phyloP scores from a whole-genome alignment of 495 filamentous ascomycete species.

The Chaetomium cochliodes region DNA sequence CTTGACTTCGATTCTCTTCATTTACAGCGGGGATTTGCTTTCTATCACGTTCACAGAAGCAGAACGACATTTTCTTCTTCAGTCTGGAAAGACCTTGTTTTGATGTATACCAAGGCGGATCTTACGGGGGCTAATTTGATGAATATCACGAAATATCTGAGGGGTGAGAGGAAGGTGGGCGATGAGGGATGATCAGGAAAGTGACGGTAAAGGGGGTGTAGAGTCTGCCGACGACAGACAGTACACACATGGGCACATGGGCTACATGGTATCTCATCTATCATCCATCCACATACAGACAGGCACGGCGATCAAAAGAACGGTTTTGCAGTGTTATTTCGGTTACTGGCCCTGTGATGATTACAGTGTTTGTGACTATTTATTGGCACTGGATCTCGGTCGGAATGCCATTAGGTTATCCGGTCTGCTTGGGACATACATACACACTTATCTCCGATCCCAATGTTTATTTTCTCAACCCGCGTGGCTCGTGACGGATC shows the following conservation, averaged over 20 bases:
- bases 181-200: not conserved
- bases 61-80: not conserved
- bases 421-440: no score
- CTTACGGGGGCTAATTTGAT: not conserved
- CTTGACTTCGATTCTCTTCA: not conserved
- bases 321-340: not conserved
- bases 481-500: no score
- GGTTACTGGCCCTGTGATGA: not conserved
- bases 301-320: slow-evolving; percentile 4
- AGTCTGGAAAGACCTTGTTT: not conserved
- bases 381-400: not conserved
- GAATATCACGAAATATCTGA: not conserved
- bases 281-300: not conserved
- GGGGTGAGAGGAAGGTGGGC: not conserved
- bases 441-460: not conserved
- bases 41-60: not conserved
- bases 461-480: not conserved
- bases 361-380: not conserved
- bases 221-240: not conserved
- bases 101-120: not conserved
- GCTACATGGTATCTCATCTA: not conserved
- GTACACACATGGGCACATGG: not conserved
- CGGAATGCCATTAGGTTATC: not conserved
- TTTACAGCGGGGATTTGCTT: not conserved
- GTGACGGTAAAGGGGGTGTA: not conserved